phyloP scores from a whole-genome alignment of 1,284 basidiomycete genomes.

The Ceratobasidium papillatum region DNA sequence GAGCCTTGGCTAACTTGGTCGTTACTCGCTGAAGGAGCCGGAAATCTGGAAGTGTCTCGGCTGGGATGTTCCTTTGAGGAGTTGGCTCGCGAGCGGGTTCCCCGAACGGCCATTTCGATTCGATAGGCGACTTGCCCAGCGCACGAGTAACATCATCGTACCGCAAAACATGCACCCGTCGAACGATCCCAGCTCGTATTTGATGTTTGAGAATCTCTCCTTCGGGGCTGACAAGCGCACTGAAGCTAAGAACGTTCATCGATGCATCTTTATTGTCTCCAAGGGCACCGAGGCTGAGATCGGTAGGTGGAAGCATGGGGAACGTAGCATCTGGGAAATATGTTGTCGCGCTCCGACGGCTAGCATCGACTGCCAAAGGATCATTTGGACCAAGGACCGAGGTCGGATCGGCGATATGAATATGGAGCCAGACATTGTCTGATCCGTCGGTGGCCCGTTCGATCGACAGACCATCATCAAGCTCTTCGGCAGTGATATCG shows the following conservation, averaged over 20 bases:
- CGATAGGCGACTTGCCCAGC: slow-evolving; percentile 54
- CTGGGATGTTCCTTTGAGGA: slow-evolving; percentile 23
- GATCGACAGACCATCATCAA: slow-evolving; percentile 94
- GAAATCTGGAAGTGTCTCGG: slow-evolving; percentile 54
- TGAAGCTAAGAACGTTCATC: slow-evolving; percentile 80
- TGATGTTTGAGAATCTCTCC: slow-evolving; percentile 78
- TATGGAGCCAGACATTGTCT: slow-evolving; percentile 81
- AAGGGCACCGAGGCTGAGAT: slow-evolving; percentile 66
- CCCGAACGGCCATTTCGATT: slow-evolving; percentile 46
- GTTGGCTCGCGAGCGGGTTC: background rate
- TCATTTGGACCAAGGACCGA: slow-evolving; percentile 77
- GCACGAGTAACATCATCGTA: slow-evolving; percentile 76
- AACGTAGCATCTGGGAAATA: slow-evolving; percentile 74
- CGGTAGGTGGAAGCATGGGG: slow-evolving; percentile 71
- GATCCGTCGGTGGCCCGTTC: slow-evolving; percentile 68
- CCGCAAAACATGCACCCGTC: slow-evolving; percentile 70
- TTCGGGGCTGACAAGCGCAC: slow-evolving; percentile 68
- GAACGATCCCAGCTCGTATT: slow-evolving; percentile 75
- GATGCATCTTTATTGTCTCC: slow-evolving; percentile 51
- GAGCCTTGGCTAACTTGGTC: slow-evolving; percentile 46
- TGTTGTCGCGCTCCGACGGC: slow-evolving; percentile 59
- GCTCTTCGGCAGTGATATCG: slow-evolving; percentile 80
- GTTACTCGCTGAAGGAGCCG: slow-evolving; percentile 54
- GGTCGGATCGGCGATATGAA: slow-evolving; percentile 95
- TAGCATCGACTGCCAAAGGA: slow-evolving; percentile 65